Conservation (phyloP, 805 yeast genomes). For the Pichia kluyveri region DNA sequence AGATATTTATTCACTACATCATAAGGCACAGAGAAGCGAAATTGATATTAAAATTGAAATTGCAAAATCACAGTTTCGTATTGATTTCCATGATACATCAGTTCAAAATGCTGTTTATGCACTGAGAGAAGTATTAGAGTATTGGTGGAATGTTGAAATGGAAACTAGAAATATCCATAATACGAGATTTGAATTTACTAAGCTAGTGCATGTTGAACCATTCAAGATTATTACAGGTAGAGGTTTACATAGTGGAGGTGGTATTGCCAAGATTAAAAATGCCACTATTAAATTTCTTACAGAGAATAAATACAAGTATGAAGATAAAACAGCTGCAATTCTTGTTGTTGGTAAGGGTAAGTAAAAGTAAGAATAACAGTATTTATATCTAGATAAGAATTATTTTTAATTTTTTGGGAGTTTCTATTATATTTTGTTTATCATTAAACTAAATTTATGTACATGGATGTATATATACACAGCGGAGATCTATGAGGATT, state of each 20-base stretch:
- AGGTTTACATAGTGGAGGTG: conserved; percentile 59
- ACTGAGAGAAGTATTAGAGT: conserved; percentile 27
- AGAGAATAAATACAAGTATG: conserved; percentile 31
- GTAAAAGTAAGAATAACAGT: too few species aligned
- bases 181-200: conserved; percentile 28
- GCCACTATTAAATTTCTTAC: conserved; percentile 34
- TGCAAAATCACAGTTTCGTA: conserved; percentile 14
- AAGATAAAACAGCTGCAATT: conserved; percentile 38
- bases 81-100: conserved; percentile 53
- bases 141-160: conserved; percentile 61
- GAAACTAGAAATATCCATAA: conserved; percentile 30
- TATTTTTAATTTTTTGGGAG: neutral
- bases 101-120: conserved; percentile 39
- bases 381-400: too few species aligned
- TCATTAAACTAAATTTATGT: neutral
- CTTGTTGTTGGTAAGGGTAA: conserved; percentile 32
- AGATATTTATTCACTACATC: neutral
- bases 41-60: neutral
- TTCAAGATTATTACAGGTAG: conserved; percentile 54
- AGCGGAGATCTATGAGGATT: too few species aligned
- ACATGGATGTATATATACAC: conserved; percentile 1
- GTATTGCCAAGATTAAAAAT: conserved; percentile 39
- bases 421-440: neutral
- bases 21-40: neutral
- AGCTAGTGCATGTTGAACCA: conserved; percentile 34